These are phyloP conservation scores for Xylariaceae sp. DNA, from an alignment of 2,329 filamentous ascomycete species.

Conservation along the genomic window DNA sequence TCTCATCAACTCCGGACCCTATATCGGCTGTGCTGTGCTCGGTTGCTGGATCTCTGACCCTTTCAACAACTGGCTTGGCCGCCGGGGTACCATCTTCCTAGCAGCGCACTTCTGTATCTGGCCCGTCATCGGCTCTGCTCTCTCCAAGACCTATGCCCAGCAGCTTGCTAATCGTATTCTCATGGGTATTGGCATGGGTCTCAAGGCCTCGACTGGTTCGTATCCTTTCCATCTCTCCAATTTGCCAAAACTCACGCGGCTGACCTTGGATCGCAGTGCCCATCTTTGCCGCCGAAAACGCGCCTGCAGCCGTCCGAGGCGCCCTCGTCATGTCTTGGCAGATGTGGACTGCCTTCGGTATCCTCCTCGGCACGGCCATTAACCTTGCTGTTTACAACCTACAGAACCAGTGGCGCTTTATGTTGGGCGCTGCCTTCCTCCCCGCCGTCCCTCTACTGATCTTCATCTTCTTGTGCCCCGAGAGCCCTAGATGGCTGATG, in stretches of 20 bases:
- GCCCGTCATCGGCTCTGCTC: slow-evolving; percentile 65
- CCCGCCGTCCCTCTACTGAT: slow-evolving; percentile 53
- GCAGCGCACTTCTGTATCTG: slow-evolving; percentile 69
- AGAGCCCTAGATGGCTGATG: slow-evolving; percentile 63
- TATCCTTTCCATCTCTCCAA: slow-evolving; percentile 1
- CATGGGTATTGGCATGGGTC: slow-evolving; percentile 73
- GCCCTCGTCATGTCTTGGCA: slow-evolving; percentile 83
- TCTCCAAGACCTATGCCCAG: slow-evolving; percentile 67
- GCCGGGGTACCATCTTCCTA: slow-evolving; percentile 63
- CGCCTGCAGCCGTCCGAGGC: slow-evolving; percentile 65
- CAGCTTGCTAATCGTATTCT: slow-evolving; percentile 67
- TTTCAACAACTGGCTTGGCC: slow-evolving; percentile 58
- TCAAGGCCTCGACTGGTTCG: slow-evolving; percentile 60
- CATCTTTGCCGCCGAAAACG: slow-evolving; percentile 71
- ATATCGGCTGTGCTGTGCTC: slow-evolving; percentile 44
- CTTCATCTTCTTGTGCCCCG: slow-evolving; percentile 62
- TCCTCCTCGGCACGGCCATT: slow-evolving; percentile 57
- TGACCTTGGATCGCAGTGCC: slow-evolving; percentile 46
- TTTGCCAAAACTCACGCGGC: background rate
- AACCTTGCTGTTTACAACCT: slow-evolving; percentile 49
- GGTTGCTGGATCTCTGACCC: slow-evolving; percentile 60
- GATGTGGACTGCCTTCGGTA: slow-evolving; percentile 60
- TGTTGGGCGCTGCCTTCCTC: slow-evolving; percentile 57
- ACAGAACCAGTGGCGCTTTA: slow-evolving; percentile 37
- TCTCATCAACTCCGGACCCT: slow-evolving; percentile 50